Evolutionary conservation across 345 rosid genomes (phyloP), one percentile per base, ranked within the genome.

Genomic region (Gossypium rotundifolium): DNA sequence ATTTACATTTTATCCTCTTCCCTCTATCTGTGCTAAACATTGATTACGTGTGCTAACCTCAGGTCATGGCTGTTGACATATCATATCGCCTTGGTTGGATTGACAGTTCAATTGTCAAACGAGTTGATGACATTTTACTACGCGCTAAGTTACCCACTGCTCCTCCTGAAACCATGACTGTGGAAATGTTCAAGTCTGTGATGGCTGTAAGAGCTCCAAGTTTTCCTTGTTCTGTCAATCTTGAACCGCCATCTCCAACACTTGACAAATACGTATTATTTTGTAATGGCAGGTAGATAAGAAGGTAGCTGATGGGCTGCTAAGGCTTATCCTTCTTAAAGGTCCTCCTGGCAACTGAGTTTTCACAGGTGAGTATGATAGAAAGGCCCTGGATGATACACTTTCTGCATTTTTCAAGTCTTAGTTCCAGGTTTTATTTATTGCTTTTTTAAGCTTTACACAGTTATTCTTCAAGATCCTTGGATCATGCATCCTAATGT

Each of bases 61-160:
- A 94, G 98, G 94, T 93, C 64, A 93, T 96, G 99, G 99, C 98
- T 60, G 97, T 89, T 82, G 97, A 95, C 88, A 88, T 95, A 97
- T 95, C 99, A 73, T 82, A 89, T 82, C 94, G 97, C 74, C 98
- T 93, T 67, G 98, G 99, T 76, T 96, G 99, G 98, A 91, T 96
- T 38, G 98, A 96, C 40, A 85, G 88, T 54, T 87, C 93, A 2
- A 84, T 96, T 11, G 98, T 96, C 48, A 84, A 86, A 68, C 87
- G 97, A 65, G 88, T 88, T 42, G 74, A 83, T 70, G 84, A 81
- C 66, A 96, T 93, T 80, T 72, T 93, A 75, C 66, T 79, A 65
- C 85, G 81, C 66, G 91, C 97, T 3, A 95, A 90, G 74, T 80
- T 93, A 82, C 98, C 98, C 48, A 83, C 81, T 51, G 29, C 87